phyloP scores from a whole-genome alignment of 2,329 filamentous ascomycete species.

The Sporothrix schenckii region DNA sequence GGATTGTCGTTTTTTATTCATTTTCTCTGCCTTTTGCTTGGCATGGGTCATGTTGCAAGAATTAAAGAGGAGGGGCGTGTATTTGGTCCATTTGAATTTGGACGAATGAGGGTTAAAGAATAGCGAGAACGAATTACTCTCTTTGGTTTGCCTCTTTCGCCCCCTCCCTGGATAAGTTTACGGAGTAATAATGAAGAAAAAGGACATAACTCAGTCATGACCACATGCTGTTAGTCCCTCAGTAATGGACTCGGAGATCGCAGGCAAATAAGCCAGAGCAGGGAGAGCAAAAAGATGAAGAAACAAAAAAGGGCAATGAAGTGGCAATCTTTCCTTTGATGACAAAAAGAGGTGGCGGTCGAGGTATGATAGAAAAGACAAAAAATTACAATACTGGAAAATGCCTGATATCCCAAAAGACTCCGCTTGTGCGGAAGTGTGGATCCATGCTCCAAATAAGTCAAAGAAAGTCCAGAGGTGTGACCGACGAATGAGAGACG shows the following conservation, averaged over 20 bases:
- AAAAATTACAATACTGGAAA: background rate
- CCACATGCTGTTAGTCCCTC: background rate
- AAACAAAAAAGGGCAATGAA: background rate
- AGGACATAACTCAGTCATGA: background rate
- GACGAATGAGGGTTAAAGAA: conserved; percentile 15
- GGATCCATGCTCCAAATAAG: conserved; percentile 3
- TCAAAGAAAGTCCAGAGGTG: background rate
- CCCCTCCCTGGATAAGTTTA: background rate
- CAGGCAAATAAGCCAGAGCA: background rate
- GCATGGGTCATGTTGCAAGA: background rate
- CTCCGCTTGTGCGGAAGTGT: conserved; percentile 20
- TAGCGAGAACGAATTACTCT: conserved; percentile 3
- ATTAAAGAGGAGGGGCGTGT: background rate
- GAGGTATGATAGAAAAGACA: conserved; percentile 14
- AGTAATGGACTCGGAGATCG: conserved; percentile 9
- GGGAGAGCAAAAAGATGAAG: background rate
- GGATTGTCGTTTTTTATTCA: background rate
- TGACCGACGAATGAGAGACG: conserved; percentile 1
- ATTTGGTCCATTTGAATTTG: background rate
- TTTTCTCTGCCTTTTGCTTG: conserved; percentile 8
- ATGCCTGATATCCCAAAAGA: background rate
- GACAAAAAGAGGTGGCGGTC: conserved; percentile 12
- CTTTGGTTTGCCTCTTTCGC: conserved; percentile 1
- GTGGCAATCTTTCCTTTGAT: conserved; percentile 16
- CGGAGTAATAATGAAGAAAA: background rate